Base-by-base conservation (phyloP, 192 early-diverging fungal genomes). In the Podila epicladia region DNA sequence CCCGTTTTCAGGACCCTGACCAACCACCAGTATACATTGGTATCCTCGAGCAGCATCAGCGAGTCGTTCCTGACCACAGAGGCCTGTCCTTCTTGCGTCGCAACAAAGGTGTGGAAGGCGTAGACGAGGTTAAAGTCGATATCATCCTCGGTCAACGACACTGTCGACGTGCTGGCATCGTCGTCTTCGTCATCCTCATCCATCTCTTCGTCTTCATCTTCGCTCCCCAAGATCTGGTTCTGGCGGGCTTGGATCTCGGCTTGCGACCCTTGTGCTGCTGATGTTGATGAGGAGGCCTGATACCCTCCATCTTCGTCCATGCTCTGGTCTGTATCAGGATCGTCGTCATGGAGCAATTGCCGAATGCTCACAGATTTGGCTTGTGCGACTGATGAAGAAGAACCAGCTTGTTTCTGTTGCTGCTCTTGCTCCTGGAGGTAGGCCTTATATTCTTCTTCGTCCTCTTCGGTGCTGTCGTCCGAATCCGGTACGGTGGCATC, bases 21-120 rank as follows among this genome's bases (percentile, higher is more conserved):
- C 5, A 91, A 60, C 90, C 91, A 91, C 95, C 95, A 96, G 82
- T 96, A 96, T 9, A 90, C 91, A 76, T 96, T 95, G 32, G 87
- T 85, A 73, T 96, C 95, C 71, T 96, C 95, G 31, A 96, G 75
- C 48, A 96, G 80, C 59, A 92, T 92, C 65, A 96, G 68, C n/a
- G 89, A 82, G 67, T 96, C 94, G 45, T 92, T 92, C 51, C 91
- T 90, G 35, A 94, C 85, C 8, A 96, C 95, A 19, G 89, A 93
- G 12, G 93, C 92, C 68, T 95, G 95, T 19, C 95, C 95, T 76
- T 96, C 95, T 13, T 95, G 87, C 6, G 90, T 96, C 0, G 93
- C 93, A 8, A 89, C 90, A 87, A 96, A 96, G 7, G 94, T 96
- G 71, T 94, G 93, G 53, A 94, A 87, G 22, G 95, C 94, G 79